phyloP scores from a whole-genome alignment of 2,329 filamentous ascomycete genomes.

The Cadophora luteo-olivacea region DNA sequence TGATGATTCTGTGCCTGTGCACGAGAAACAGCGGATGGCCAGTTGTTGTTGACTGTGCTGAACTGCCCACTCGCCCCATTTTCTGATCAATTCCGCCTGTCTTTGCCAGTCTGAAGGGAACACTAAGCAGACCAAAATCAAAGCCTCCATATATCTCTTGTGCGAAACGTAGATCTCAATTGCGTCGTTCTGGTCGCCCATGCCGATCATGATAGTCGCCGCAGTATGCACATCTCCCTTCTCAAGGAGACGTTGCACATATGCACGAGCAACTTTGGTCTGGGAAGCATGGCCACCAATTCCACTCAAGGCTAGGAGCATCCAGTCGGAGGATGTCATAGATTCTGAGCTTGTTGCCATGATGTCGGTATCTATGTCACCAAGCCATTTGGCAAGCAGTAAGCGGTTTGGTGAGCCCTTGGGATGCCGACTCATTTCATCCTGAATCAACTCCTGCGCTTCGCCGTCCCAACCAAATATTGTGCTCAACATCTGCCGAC shows the following conservation, averaged over 20 bases:
- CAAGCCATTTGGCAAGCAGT: conserved; percentile 90
- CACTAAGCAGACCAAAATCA: conserved; percentile 84
- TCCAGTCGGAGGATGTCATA: conserved; percentile 97
- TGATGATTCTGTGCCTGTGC: conserved; percentile 82
- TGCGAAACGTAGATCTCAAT: conserved; percentile 96
- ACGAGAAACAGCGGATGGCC: conserved; percentile 91
- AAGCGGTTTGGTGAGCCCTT: conserved; percentile 79
- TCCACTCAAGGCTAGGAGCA: conserved; percentile 88
- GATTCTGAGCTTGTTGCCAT: conserved; percentile 82
- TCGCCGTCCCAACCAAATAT: conserved; percentile 96
- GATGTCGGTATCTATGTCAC: conserved; percentile 80
- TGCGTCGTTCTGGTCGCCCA: conserved; percentile 92
- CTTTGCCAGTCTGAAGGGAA: conserved; percentile 90
- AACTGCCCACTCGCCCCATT: conserved; percentile 94
- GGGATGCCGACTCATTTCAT: conserved; percentile 81
- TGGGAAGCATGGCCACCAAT: conserved; percentile 81
- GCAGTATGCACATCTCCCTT: conserved; percentile 91
- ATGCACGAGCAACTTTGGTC: conserved; percentile 88
- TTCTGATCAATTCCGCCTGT: conserved; percentile 84
- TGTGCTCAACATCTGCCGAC: conserved; percentile 87
- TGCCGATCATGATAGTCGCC: conserved; percentile 88
- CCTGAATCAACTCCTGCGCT: conserved; percentile 78
- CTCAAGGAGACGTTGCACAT: conserved; percentile 88
- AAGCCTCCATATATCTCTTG: conserved; percentile 89
- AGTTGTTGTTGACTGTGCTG: conserved; percentile 87